These are phyloP conservation scores for Tolypocladium tropicale DNA, from an alignment of 2,329 filamentous ascomycete species.

Conservation along the genomic window DNA sequence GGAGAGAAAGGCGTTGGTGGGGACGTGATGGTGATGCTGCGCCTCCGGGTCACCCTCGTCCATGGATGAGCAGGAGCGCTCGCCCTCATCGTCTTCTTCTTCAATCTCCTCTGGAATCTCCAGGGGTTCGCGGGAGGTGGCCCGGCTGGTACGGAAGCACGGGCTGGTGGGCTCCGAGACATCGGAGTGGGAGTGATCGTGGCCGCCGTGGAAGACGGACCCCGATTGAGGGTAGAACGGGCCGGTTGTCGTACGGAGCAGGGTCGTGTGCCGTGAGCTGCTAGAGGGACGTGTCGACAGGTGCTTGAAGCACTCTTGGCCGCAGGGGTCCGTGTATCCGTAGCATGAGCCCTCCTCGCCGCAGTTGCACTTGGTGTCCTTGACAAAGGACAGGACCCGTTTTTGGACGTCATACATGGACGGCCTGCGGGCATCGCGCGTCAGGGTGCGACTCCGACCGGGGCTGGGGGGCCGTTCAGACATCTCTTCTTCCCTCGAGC, in stretches of 20 bases:
- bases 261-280: constrained; percentile 21
- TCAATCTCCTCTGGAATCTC: constrained; percentile 13
- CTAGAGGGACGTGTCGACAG: constrained; percentile 27
- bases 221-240: constrained; percentile 17
- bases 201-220: constrained; percentile 13
- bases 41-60: constrained; percentile 34
- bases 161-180: constrained; percentile 20
- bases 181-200: constrained; percentile 15
- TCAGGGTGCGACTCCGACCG: constrained; percentile 14
- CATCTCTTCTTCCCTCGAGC: constrained; percentile 19
- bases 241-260: constrained; percentile 32
- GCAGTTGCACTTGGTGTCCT: constrained; percentile 53
- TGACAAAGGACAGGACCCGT: constrained; percentile 53
- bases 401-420: constrained; percentile 46
- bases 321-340: constrained; percentile 55
- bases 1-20: constrained; percentile 83
- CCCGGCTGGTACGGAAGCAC: constrained; percentile 23
- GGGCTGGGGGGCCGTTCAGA: constrained; percentile 14
- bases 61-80: constrained; percentile 14
- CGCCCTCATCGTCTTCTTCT: constrained; percentile 11
- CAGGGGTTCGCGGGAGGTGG: constrained; percentile 28
- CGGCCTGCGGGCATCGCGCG: constrained; percentile 29
- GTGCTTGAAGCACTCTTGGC: constrained; percentile 56
- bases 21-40: constrained; percentile 86
- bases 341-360: constrained; percentile 51